Conservation (phyloP, 176 grass and related monocot species). For the Oryza glumipatula region DNA sequence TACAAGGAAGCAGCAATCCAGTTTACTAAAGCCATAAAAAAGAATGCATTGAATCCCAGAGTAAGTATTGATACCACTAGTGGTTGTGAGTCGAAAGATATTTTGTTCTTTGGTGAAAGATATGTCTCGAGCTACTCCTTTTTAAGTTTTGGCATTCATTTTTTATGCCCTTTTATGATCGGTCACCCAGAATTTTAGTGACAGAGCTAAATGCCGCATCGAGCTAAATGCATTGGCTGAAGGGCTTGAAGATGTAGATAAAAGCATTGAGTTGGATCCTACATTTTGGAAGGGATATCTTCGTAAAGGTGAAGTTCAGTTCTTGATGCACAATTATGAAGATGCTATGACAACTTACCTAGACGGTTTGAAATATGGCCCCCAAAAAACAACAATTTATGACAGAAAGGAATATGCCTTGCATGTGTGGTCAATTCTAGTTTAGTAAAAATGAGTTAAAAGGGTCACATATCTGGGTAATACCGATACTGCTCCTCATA, state of each 20-base stretch:
- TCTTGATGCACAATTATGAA: constrained; percentile 48
- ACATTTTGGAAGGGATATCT: constrained; percentile 59
- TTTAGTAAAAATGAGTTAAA: neutral
- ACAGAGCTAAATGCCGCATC: constrained; percentile 57
- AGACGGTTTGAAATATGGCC: constrained; percentile 59
- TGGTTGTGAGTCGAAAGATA: neutral
- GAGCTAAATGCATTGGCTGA: constrained; percentile 40
- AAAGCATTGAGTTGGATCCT: constrained; percentile 61
- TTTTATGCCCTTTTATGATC: neutral
- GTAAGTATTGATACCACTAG: constrained; percentile 38
- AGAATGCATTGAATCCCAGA: constrained; percentile 50
- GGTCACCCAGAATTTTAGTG: constrained; percentile 52
- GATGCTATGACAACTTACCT: constrained; percentile 49
- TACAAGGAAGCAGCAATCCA: constrained; percentile 52
- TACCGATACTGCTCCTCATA: no score
- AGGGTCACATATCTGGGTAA: no score
- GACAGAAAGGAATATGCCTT: neutral
- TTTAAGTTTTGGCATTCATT: neutral
- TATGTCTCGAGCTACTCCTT: neutral
- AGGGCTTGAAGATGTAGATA: constrained; percentile 55
- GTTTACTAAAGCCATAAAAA: constrained; percentile 56
- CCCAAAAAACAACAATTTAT: constrained; percentile 47
- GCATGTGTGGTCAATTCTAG: neutral
- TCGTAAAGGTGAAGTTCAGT: constrained; percentile 44
- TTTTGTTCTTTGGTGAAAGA: neutral